Evolutionary conservation across 306 rosid species (phyloP), one percentile per base, ranked within the genome.

Genomic region (Cyclanthera cordifolia): DNA sequence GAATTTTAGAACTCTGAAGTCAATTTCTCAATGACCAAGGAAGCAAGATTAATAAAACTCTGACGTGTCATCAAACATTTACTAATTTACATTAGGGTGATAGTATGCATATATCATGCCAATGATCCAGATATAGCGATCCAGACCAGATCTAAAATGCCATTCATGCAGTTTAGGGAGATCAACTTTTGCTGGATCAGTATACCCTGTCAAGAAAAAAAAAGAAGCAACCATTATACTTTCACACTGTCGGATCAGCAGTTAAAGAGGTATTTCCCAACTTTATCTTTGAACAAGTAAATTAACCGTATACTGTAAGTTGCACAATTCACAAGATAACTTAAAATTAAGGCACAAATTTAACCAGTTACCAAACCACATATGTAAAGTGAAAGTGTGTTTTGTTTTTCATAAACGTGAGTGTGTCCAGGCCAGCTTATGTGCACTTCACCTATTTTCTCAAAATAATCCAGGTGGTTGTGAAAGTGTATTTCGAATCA

Each of bases 91-190:
- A 82, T 81, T 88, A 60, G 99, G 99, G 74, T 90, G 99, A 76
- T 78, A 86, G 76, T 90, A 94, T 2, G 99, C 99, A 85, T 90
- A 94, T 68, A 90, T 86, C 99, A 94, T 94, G 80, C 99, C 97
- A 66, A 94, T 66, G 71, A 94, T 88, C 96, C 99, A 94, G 76
- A 94, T 88, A 77, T 94, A 94, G 78, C 99, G 99, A 85, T 94
- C 99, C 75, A 94, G 96, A 78, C 99, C 99, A 72, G 99, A 90
- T 90, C 99, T 83, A 83, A 94, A 94, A 82, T 94, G 97, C 99
- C 99, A 94, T 71, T 94, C 99, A 71, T 94, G 99, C 79, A 94
- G 68, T 64, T 82, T 84, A 56, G 95, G 85, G 75, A 86, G 84
- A 77, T 90, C 96, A 17, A 90, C 88, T 80, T 94, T 94, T 66